Evolutionary conservation across 768 basidiomycete species (phyloP), one percentile per base, ranked within the genome.

Genomic region (Naganishia antarctica): DNA sequence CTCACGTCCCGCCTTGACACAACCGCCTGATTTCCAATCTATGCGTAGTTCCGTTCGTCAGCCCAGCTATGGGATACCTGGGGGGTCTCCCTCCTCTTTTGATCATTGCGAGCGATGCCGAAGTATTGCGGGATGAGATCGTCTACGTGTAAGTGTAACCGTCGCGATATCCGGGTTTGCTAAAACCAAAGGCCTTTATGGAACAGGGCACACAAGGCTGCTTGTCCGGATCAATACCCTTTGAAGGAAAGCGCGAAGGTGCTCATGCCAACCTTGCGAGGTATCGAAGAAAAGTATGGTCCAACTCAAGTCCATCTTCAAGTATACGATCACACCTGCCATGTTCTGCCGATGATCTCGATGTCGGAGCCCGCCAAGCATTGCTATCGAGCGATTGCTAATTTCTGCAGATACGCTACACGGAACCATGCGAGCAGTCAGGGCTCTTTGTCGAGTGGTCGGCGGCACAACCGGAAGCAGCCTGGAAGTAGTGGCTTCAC

Each of bases 41-140:
- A 23, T 26, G 18, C 37, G 6, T 23, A 48, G 53, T 37, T 21
- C 74, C 74, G 31, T 71, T 70, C 85, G 91, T 96, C 82, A 69
- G 90, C 83, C 64, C 94, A 81, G 21, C 83, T 82, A 16, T 85
- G 83, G 78, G 80, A 0, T 92, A 91, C 76, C 82, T 99, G 12
- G 96, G 94, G 5, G 93, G 93, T 1, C 77, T 99, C 0, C 90
- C 90, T 1, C 96, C 96, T 13, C 72, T 98, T 48, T 78, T 91
- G 26, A 78, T 99, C 68, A 85, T 92, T 68, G 88, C 86, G 0
- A 86, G 94, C 43, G 89, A 96, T 62, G 88, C 87, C 70, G 94
- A 98, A 78, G 90, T 94, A 0, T 77, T 97, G 45, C 81, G 92
- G 60, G 94, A 98, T 73, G 94, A 97, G 76, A 85, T 90, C 34